These are phyloP conservation scores for Paraglomus occultum DNA, from an alignment of 192 early-diverging fungal genomes.

Conservation along the genomic window DNA sequence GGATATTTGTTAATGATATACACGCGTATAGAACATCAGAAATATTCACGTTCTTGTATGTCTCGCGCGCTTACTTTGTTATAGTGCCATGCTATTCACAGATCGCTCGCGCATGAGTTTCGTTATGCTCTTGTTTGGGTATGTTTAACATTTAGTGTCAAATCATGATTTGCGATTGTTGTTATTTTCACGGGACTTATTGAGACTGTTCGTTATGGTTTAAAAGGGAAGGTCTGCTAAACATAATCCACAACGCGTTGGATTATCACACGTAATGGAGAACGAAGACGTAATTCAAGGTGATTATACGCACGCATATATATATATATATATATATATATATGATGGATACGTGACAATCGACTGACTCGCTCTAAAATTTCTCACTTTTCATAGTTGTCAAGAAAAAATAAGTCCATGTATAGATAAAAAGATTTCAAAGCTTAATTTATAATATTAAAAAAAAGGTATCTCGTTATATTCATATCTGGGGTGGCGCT, in stretches of 20 bases:
- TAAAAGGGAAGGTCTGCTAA: conserved; percentile 79
- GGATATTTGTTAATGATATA: not conserved
- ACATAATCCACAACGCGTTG: conserved; percentile 95
- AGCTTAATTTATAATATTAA: too few relatives aligned
- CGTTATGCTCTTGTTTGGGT: conserved; percentile 96
- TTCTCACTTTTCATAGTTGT: too few relatives aligned
- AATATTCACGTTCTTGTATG: conserved; percentile 4
- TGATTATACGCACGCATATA: not conserved
- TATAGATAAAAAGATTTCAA: too few relatives aligned
- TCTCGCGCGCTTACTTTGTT: not conserved
- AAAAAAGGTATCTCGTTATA: too few relatives aligned
- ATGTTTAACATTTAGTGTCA: conserved; percentile 13
- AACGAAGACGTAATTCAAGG: conserved; percentile 90
- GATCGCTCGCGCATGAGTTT: conserved; percentile 82
- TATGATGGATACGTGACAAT: too few relatives aligned
- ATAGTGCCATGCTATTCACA: conserved; percentile 83
- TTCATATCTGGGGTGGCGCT: too few relatives aligned
- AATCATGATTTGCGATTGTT: not conserved
- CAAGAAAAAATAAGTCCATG: too few relatives aligned
- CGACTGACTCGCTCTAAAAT: too few relatives aligned
- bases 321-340: too few relatives aligned
- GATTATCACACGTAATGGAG: conserved; percentile 75
- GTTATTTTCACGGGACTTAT: not conserved
- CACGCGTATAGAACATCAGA: not conserved
- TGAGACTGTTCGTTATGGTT: not conserved